Conservation (phyloP, 148 eudicot genomes). For the Agrostemma githago region DNA sequence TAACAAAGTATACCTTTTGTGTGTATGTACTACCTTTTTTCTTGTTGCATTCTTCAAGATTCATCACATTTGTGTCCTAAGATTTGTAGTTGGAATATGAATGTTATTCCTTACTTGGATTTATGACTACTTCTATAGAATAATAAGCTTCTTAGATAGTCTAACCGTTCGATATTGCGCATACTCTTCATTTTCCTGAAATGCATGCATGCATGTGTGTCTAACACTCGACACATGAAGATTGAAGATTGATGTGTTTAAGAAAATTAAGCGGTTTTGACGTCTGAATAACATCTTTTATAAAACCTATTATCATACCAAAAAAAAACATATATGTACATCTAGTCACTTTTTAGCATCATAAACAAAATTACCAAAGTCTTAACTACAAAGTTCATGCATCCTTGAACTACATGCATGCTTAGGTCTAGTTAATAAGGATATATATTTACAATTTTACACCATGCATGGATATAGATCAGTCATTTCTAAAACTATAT, state of each 20-base stretch:
- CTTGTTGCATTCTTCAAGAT: background rate
- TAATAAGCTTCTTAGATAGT: background rate
- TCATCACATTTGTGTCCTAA: background rate
- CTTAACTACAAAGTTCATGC: background rate
- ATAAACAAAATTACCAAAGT: background rate
- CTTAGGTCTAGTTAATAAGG: background rate
- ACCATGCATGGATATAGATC: background rate
- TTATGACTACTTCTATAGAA: background rate
- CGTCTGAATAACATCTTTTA: background rate
- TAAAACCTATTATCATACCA: background rate
- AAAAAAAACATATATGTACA: background rate
- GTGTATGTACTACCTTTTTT: background rate
- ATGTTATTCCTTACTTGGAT: background rate
- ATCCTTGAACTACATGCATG: too few relatives aligned
- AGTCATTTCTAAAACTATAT: background rate
- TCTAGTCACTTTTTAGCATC: too few relatives aligned
- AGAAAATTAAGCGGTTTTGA: background rate
- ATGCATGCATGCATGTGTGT: background rate
- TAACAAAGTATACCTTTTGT: conserved; percentile 25
- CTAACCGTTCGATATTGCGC: background rate
- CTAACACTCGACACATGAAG: background rate
- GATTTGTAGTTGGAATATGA: conserved; percentile 2
- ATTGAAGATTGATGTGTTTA: background rate
- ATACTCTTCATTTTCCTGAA: background rate
- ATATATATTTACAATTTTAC: background rate